Evolutionary conservation across 805 yeast species (phyloP), one percentile per base, ranked within the genome.

Genomic region (Candida berthetii): DNA sequence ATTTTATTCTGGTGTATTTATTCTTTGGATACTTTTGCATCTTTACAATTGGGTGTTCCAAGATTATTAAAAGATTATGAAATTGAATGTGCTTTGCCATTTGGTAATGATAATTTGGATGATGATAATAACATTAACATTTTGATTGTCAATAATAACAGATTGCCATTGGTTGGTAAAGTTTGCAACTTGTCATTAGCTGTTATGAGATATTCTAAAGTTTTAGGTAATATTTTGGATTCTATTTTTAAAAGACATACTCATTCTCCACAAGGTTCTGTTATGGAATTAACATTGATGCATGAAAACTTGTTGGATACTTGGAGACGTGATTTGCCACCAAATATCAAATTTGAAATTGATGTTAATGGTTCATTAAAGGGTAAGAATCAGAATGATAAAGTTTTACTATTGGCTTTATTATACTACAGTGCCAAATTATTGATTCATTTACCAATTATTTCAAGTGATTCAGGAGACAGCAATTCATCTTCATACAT

Each of bases 51-150:
- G 37, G 96, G 96, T 36, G 85, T 86, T 31, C 96, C 96, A 4
- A 67, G 95, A 47, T 62, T 87, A 37, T 62, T 88, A 22, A 83
- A 83, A 53, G 96, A 86, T 55, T 78, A 76, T 52, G 95, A 86
- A 57, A 78, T 88, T 39, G 95, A 87, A 58, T 87, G 96, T 67
- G 90, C 91, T 1, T 62, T 85, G 52, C 96, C 96, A 1, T 78
- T 83, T 27, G 70, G 66, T 38, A 73, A 64, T 43, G 71, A 68
- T 41, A 55, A 60, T 35, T 60, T 58, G 8, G 58, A 59, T 38
- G 67, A 62, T 32, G 76, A 71, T 22, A 58, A 63, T 36, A 72
- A 74, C 46, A 76, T 72, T 35, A 81, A 78, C 52, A 69, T 78
- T 48, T 72, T 78, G 47, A 71, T 78, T 28, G 75, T 80, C 44